Evolutionary conservation across 164 flowering plant species (phyloP), one percentile per base, ranked within the genome.

Genomic region (Litsea cubeba): DNA sequence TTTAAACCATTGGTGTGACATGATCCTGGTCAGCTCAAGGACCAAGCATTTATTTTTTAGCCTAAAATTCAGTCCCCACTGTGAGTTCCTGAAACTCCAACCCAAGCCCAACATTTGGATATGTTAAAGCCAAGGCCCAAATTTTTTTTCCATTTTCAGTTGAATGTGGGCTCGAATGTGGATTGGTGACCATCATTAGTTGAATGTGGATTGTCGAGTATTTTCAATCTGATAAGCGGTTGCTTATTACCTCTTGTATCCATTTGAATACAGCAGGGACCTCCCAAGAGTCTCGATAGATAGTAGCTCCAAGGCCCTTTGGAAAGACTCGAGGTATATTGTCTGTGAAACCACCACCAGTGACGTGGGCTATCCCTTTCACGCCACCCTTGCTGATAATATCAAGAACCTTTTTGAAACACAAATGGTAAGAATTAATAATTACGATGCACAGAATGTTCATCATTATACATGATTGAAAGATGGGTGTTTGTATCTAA

Each of bases 261-360:
- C 99, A 95, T 70, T 87, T 95, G 82, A 95, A 95, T 28, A 93
- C 79, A 12, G 93, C 72, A 69, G 93, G 98, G 18, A 91, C 71
- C 50, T 81, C 80, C 99, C 99, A 95, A 14, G 97, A 88, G 63
- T 84, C 85, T 49, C 79, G 69, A 70, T 85, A 78, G 57, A 93
- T 90, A 49, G 77, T 73, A 74, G 97, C 97, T 76, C 99, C 99
- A 50, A 92, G 86, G 73, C 97, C 98, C 63, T 89, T 75, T 0
- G 99, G 99, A 70, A 95, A 90, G 14, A 95, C 93, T 57, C 99
- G 85, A 50, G 99, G 99, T 70, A 95, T 95, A 66, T 95, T 95
- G 77, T 95, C 99, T 0, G 98, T 95, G 70, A 95, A 93, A 65
- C 99, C 98, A 77, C 99, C 99, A 69, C 99, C 98, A 1, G 99